Evolutionary conservation across 2,329 filamentous ascomycete species (phyloP).

Genomic region (Aspergillus udagawae): DNA sequence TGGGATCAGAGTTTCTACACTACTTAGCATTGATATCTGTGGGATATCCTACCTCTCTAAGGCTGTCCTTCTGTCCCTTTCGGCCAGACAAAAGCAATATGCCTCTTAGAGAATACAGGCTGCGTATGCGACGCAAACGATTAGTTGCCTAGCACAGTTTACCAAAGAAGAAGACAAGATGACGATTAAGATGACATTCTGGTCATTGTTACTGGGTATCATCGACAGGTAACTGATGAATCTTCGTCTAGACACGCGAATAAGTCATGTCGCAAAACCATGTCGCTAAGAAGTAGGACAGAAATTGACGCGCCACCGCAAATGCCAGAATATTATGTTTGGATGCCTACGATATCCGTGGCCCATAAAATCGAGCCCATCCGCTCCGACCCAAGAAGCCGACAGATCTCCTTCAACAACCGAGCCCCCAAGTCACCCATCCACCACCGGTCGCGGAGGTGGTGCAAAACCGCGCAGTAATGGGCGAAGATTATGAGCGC

Average conservation of each 20-base stretch:
- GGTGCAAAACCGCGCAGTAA: slow-evolving; percentile 8
- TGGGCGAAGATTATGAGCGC: slow-evolving; percentile 9
- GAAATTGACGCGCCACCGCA: not conserved
- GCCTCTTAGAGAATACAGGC: too few relatives aligned
- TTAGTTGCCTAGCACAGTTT: too few relatives aligned
- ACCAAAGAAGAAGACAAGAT: not conserved
- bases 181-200: not conserved
- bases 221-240: not conserved
- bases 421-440: slow-evolving; percentile 4
- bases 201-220: not conserved
- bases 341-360: not conserved
- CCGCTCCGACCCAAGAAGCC: not conserved
- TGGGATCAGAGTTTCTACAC: too few relatives aligned
- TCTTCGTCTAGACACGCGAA: not conserved
- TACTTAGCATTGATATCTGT: too few relatives aligned
- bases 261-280: not conserved
- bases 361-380: not conserved
- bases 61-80: too few relatives aligned
- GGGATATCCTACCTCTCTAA: too few relatives aligned
- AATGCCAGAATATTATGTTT: not conserved
- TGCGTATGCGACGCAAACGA: too few relatives aligned
- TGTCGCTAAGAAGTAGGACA: not conserved
- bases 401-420: slow-evolving; percentile 5
- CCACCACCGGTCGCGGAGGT: slow-evolving; percentile 10
- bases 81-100: too few relatives aligned